These are phyloP conservation scores for Chrysosporium keratinophilum DNA, from an alignment of 2,329 filamentous ascomycete genomes.

Conservation along the genomic window DNA sequence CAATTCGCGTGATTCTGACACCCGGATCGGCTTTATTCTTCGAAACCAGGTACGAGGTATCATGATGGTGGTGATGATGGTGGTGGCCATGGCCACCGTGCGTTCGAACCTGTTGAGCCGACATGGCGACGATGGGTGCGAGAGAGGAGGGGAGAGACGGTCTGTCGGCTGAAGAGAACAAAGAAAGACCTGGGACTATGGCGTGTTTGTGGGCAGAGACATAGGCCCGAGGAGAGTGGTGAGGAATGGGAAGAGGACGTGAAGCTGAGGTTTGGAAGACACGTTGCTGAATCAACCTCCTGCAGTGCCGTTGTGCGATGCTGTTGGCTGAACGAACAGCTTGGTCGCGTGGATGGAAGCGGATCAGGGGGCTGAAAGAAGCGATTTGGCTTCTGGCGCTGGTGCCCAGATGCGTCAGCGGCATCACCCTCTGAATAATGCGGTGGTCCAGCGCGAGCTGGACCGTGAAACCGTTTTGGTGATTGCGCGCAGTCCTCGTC, in stretches of 20 bases:
- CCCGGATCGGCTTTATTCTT: conserved; percentile 82
- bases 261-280: conserved; percentile 19
- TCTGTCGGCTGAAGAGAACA: conserved; percentile 13
- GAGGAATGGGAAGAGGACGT: background rate
- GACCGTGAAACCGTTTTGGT: conserved; percentile 4
- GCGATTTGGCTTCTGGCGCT: conserved; percentile 8
- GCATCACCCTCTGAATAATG: conserved; percentile 3
- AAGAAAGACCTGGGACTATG: conserved; percentile 3
- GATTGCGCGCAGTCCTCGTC: background rate
- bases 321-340: conserved; percentile 1
- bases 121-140: conserved; percentile 20
- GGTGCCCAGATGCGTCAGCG: conserved; percentile 7
- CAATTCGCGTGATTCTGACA: conserved; percentile 84
- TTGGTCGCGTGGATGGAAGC: conserved; percentile 7
- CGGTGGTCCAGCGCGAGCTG: conserved; percentile 11
- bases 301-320: conserved; percentile 2
- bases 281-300: conserved; percentile 17
- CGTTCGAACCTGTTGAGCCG: conserved; percentile 39
- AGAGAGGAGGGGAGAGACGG: conserved; percentile 14
- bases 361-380: conserved; percentile 1
- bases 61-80: conserved; percentile 67
- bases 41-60: conserved; percentile 72
- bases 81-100: conserved; percentile 46
- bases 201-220: background rate
- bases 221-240: background rate